Conservation (phyloP, 225 moss, liverwort and hornwort species). For the Neckera pumila region DNA sequence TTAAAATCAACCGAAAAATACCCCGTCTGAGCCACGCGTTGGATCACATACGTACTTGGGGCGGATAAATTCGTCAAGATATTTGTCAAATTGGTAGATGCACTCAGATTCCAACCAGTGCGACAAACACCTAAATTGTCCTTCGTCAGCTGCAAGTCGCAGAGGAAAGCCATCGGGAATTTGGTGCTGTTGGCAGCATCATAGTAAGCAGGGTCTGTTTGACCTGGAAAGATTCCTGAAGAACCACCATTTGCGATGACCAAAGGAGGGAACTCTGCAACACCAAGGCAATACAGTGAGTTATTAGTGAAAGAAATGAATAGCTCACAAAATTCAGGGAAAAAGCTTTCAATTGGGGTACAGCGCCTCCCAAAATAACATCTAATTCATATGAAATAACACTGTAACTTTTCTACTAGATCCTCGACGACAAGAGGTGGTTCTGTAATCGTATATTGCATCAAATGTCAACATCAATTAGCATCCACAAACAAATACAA, state of each 20-base stretch:
- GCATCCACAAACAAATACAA: background rate
- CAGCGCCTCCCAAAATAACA: background rate
- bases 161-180: conserved; percentile 42
- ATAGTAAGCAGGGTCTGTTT: conserved; percentile 23
- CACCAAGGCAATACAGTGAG: background rate
- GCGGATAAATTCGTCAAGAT: conserved; percentile 23
- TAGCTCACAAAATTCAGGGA: background rate
- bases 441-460: background rate
- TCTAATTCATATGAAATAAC: background rate
- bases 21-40: conserved; percentile 21
- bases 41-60: conserved; percentile 30
- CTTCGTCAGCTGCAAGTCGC: conserved; percentile 75
- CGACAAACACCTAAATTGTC: conserved; percentile 66
- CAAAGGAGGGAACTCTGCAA: conserved; percentile 39
- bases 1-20: conserved; percentile 50
- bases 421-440: background rate
- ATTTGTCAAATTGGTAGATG: background rate
- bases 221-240: conserved; percentile 69
- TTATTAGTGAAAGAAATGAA: background rate
- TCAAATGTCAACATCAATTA: background rate
- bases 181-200: conserved; percentile 40
- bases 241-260: conserved; percentile 84
- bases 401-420: background rate
- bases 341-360: background rate
- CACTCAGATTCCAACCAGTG: conserved; percentile 51